Percentiles rank a stretch among this genome's conserved stretches.
Evolutionary conservation across 2,329 filamentous ascomycete genomes (phyloP).

Genomic region (Orbilia quercus): DNA sequence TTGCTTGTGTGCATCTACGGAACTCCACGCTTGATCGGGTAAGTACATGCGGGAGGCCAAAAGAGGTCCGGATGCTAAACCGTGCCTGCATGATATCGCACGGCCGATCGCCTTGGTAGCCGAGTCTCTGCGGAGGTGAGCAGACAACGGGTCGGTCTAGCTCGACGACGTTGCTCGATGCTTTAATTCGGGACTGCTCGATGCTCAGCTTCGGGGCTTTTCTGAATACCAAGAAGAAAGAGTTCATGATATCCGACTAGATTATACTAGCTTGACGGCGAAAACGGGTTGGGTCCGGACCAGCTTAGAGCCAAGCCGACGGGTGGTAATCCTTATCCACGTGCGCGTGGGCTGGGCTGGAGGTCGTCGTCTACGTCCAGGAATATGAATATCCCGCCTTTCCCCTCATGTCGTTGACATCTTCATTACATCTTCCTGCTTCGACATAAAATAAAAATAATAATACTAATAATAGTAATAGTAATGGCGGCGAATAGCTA

Average conservation of each 20-base stretch:
- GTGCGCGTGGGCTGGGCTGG: background rate
- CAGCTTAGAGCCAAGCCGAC: background rate
- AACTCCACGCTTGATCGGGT: slow-evolving; percentile 37
- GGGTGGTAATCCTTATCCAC: background rate
- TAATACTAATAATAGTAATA: too few relatives aligned
- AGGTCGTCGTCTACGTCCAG: too few relatives aligned
- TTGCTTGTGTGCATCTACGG: slow-evolving; percentile 13
- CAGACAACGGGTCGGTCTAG: background rate
- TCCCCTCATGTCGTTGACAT: too few relatives aligned
- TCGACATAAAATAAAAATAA: too few relatives aligned
- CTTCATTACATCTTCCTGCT: too few relatives aligned
- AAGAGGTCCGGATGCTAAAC: slow-evolving; percentile 6
- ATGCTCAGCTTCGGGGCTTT: too few relatives aligned
- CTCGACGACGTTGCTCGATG: too few relatives aligned
- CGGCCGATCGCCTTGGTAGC: slow-evolving; percentile 9
- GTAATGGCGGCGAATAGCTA: too few relatives aligned
- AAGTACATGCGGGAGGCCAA: slow-evolving; percentile 23
- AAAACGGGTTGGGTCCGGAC: background rate
- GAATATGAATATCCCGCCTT: too few relatives aligned
- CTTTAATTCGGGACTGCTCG: too few relatives aligned
- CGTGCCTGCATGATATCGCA: slow-evolving; percentile 34
- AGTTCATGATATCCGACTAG: background rate
- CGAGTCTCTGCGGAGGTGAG: slow-evolving; percentile 11
- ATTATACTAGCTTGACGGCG: too few relatives aligned
- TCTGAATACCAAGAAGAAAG: background rate